Base-by-base conservation (phyloP, 768 basidiomycete species). In the Tylopilus felleus region DNA sequence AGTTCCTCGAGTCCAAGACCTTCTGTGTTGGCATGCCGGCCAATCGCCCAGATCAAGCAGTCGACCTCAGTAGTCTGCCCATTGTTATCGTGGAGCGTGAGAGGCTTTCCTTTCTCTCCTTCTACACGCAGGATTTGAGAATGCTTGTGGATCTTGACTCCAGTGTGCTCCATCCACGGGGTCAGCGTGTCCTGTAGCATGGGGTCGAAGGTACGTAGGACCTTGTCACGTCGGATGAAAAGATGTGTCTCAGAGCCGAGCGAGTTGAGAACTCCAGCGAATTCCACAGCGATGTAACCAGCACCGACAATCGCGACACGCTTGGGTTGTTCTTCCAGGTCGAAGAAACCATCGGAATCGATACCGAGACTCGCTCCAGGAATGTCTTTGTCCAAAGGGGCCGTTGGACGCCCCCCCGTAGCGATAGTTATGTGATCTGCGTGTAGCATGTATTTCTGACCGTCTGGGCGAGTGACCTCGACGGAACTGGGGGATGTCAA, bases 211-310 rank as follows among this genome's bases (percentile, higher is more conserved):
- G 91, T 91, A 56, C 97, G 83, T 60, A 99, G 77, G 40, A 98
- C 91, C 51, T 83, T 88, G 49, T 98, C 91, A 49, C 85, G 78
- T 49, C 97, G 87, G 61, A 98, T 98, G 69, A 98, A 70, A 60
- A 98, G 72, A 68, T 98, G 94, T 8, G 93, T 94, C 72, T 98
- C 93, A 33, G 86, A 81, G 21, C 95, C 93, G 52, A 97, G 83
- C 8, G 90, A 79, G 71, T 98, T 84, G 73, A 99, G 83, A 51
- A 99, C 83, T 19, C 97, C 97, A 5, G 96, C 93, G 43, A 99
- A 84, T 73, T 99, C 97, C 57, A 98, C 91, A 17, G 94, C 94
- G 61, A 99, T 98, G 71, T 99, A 99, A 1, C 97, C 97, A 14
- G 97, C 97, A 43, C 97, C 97, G 40, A 98, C 86, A 51, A 98